These are phyloP conservation scores for Osmanthus fragrans DNA, from an alignment of 257 asterid species.

Conservation along the genomic window DNA sequence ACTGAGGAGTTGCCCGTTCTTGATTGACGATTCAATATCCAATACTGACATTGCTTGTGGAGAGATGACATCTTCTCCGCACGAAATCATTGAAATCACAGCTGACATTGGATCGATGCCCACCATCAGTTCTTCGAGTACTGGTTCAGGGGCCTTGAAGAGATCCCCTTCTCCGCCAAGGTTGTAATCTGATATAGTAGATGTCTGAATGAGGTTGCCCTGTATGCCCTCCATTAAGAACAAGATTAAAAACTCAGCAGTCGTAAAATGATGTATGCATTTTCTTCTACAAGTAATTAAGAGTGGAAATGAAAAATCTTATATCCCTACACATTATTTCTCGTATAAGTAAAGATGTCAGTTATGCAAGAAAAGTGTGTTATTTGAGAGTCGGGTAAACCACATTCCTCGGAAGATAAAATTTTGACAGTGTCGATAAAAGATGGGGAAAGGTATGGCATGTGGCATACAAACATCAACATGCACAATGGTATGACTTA, in stretches of 20 bases:
- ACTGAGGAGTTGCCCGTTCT: constrained; percentile 42
- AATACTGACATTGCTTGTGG: constrained; percentile 42
- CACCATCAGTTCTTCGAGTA: constrained; percentile 43
- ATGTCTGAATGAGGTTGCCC: constrained; percentile 30
- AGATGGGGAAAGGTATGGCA: too few species aligned
- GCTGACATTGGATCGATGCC: constrained; percentile 49
- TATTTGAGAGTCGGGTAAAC: too few species aligned
- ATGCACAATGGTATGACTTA: too few species aligned
- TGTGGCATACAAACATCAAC: too few species aligned
- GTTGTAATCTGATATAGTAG: constrained; percentile 45
- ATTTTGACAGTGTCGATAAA: too few species aligned
- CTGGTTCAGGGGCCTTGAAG: constrained; percentile 53
- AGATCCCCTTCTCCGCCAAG: constrained; percentile 59
- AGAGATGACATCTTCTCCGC: constrained; percentile 40
- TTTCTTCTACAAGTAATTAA: too few species aligned
- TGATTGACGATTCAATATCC: constrained; percentile 38
- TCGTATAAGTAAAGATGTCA: too few species aligned
- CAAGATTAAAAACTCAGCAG: constrained; percentile 1
- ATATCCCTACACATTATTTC: too few species aligned
- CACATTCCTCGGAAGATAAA: too few species aligned
- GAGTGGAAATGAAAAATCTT: too few species aligned
- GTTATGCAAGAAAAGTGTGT: too few species aligned
- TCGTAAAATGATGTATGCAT: background rate
- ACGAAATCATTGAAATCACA: constrained; percentile 49
- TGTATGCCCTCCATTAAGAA: constrained; percentile 17